Evolutionary conservation across 495 filamentous ascomycete species (phyloP).

Genomic region (Podospora didyma): DNA sequence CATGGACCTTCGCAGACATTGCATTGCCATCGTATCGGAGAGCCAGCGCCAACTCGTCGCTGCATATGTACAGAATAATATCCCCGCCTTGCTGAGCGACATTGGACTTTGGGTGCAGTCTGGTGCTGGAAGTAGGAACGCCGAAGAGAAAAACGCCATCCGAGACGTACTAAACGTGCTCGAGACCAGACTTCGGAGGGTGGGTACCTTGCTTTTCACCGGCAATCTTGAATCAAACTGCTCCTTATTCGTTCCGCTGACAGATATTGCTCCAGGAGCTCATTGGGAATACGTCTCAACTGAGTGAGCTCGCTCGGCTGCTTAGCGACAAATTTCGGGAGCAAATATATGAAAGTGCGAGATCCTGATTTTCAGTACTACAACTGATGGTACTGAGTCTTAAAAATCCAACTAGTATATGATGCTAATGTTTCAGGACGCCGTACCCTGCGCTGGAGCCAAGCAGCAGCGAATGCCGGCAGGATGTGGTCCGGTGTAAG

Average conservation of each 20-base stretch:
- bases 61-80: slow-evolving; percentile 29
- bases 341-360: not conserved
- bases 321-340: not conserved
- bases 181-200: slow-evolving; percentile 9
- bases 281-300: not conserved
- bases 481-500: not conserved
- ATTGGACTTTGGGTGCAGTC: slow-evolving; percentile 38
- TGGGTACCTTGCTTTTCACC: too few species aligned
- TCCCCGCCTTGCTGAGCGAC: slow-evolving; percentile 29
- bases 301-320: not conserved
- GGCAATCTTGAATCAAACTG: not conserved
- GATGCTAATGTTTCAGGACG: too few species aligned
- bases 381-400: too few species aligned
- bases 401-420: too few species aligned
- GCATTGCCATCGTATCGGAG: slow-evolving; percentile 34
- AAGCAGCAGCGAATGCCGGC: not conserved
- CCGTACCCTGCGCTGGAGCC: not conserved
- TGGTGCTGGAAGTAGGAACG: slow-evolving; percentile 27
- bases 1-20: slow-evolving; percentile 28
- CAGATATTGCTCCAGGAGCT: not conserved
- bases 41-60: slow-evolving; percentile 27
- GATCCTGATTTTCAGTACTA: not conserved
- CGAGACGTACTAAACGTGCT: slow-evolving; percentile 4
- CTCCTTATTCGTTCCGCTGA: not conserved
- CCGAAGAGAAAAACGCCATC: slow-evolving; percentile 26